phyloP scores from a whole-genome alignment of 202 grass and related monocot species.

The Bolboschoenoplectus hybrid region DNA sequence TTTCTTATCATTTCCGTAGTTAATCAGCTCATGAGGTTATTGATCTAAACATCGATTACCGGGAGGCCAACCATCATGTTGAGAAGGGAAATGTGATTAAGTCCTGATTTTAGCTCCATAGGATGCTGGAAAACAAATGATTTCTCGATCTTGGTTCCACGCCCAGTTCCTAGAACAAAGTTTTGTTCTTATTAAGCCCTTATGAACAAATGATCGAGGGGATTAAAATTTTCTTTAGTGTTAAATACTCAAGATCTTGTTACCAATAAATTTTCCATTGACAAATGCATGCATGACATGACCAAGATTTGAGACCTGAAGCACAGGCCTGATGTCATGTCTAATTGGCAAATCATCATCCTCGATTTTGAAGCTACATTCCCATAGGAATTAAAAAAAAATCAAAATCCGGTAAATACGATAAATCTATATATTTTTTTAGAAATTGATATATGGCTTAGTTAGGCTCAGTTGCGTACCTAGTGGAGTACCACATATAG shows the following conservation, averaged over 20 bases:
- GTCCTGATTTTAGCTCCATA: constrained; percentile 55
- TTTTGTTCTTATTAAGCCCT: constrained; percentile 1
- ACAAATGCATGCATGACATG: constrained; percentile 81
- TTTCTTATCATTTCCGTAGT: background rate
- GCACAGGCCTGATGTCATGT: constrained; percentile 68
- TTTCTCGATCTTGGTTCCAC: constrained; percentile 74
- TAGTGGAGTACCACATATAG: constrained; percentile 92
- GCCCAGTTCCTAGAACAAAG: constrained; percentile 53
- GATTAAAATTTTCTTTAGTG: constrained; percentile 11
- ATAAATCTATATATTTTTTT: background rate
- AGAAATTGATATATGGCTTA: background rate
- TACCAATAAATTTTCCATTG: constrained; percentile 70
- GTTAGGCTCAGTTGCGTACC: constrained; percentile 44
- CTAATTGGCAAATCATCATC: constrained; percentile 77
- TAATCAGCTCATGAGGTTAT: background rate
- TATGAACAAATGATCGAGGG: background rate
- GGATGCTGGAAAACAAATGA: constrained; percentile 72
- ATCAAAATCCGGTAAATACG: constrained; percentile 39
- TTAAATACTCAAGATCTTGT: constrained; percentile 35
- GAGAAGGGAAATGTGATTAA: constrained; percentile 70
- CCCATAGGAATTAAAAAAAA: background rate
- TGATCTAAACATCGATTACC: constrained; percentile 39
- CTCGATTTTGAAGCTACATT: constrained; percentile 69
- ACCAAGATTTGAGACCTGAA: constrained; percentile 61
- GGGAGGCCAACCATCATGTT: constrained; percentile 62